Conservation (phyloP, 345 rosid genomes). For the Kandelia obovata region DNA sequence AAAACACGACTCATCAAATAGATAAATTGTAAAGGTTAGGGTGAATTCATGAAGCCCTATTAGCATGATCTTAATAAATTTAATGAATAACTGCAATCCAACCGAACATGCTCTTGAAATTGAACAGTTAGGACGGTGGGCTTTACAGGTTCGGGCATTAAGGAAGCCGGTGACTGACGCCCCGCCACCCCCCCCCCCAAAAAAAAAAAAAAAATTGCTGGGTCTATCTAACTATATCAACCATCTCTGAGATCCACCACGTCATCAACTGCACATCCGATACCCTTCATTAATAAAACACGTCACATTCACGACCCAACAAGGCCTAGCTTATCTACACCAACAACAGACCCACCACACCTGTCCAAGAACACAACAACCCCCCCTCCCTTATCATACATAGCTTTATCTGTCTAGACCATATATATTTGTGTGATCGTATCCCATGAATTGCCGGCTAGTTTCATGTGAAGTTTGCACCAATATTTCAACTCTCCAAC, state of each 20-base stretch:
- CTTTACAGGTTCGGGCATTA: conserved; percentile 21
- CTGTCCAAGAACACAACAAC: not conserved
- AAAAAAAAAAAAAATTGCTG: not conserved
- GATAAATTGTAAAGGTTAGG: no score
- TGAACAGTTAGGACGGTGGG: conserved; percentile 15
- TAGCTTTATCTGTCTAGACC: not conserved
- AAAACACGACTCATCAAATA: no score
- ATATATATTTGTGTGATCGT: not conserved
- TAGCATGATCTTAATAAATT: no score
- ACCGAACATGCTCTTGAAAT: no score
- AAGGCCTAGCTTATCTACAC: no score
- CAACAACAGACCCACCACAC: no score
- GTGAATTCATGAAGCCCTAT: no score
- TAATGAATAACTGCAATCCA: no score
- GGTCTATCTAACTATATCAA: conserved; percentile 7
- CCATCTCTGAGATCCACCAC: conserved; percentile 27
- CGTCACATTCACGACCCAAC: no score
- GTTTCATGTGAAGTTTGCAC: conserved; percentile 37
- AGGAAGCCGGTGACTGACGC: not conserved
- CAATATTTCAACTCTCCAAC: conserved; percentile 7
- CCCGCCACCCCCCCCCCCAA: not conserved
- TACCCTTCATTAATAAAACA: conserved; percentile 13
- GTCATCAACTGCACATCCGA: conserved; percentile 14
- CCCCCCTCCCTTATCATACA: not conserved
- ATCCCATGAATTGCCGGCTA: not conserved